These are phyloP conservation scores for Heimioporus sp. DNA, from an alignment of 768 basidiomycete genomes.

Conservation along the genomic window DNA sequence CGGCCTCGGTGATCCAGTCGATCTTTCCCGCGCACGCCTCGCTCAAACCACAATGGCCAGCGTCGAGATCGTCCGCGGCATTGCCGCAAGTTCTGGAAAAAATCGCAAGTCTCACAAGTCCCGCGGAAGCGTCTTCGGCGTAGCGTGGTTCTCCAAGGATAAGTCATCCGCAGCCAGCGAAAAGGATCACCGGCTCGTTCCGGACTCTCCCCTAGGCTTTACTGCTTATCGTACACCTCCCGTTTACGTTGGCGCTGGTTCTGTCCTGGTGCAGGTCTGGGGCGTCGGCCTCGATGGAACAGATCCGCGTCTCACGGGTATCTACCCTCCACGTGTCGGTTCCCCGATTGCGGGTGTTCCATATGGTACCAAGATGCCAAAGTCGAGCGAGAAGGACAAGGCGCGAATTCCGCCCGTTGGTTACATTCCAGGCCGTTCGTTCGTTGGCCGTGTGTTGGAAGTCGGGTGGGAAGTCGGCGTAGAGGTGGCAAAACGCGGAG, in stretches of 20 bases:
- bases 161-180: slow-evolving; percentile 8
- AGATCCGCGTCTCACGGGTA: slow-evolving; percentile 66
- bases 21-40: slow-evolving; percentile 72
- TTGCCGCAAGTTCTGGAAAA: slow-evolving; percentile 28
- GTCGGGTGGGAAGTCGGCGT: slow-evolving; percentile 66
- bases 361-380: slow-evolving; percentile 19
- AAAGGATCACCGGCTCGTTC: slow-evolving; percentile 6
- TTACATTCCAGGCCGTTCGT: slow-evolving; percentile 84
- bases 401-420: slow-evolving; percentile 42
- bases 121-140: slow-evolving; percentile 23
- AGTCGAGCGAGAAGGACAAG: slow-evolving; percentile 25
- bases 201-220: slow-evolving; percentile 52
- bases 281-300: slow-evolving; percentile 81
- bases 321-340: slow-evolving; percentile 23
- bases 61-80: slow-evolving; percentile 70
- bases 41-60: slow-evolving; percentile 90
- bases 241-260: slow-evolving; percentile 59
- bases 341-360: slow-evolving; percentile 17
- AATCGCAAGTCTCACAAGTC: slow-evolving; percentile 16
- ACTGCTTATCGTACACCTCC: slow-evolving; percentile 75
- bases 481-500: slow-evolving; percentile 63
- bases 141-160: slow-evolving; percentile 32
- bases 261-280: slow-evolving; percentile 85
- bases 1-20: slow-evolving; percentile 49
- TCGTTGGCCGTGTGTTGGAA: slow-evolving; percentile 81